A percentile compares a stretch with the other conserved stretches of the same genome.
phyloP scores from a whole-genome alignment of 169 alveolate genomes.

The Plasmodium vivax region DNA sequence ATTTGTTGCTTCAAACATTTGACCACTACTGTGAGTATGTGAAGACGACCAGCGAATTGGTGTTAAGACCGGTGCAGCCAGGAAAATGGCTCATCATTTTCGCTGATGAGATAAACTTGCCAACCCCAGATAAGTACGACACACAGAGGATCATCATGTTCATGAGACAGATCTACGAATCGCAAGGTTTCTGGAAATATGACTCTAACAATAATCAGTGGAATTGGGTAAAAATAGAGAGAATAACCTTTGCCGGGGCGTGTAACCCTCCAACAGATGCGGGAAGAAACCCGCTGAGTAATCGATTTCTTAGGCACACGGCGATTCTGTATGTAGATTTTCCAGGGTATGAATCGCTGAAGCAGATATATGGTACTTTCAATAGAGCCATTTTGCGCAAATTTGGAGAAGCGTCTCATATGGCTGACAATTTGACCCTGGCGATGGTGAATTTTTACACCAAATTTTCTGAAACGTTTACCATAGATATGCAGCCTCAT shows the following conservation, averaged over 20 bases:
- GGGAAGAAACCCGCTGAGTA: conserved; percentile 97
- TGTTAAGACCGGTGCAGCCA: conserved; percentile 94
- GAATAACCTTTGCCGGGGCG: conserved; percentile 98
- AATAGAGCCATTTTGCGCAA: conserved; percentile 95
- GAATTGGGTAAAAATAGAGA: conserved; percentile 94
- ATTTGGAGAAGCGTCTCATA: conserved; percentile 82
- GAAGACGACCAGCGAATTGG: conserved; percentile 91
- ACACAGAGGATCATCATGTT: conserved; percentile 96
- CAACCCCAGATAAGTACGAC: conserved; percentile 97
- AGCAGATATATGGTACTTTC: conserved; percentile 97
- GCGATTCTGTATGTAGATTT: conserved; percentile 97
- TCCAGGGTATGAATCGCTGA: conserved; percentile 97
- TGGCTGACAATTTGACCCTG: conserved; percentile 93
- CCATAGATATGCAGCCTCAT: conserved; percentile 97
- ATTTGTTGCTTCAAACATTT: conserved; percentile 92
- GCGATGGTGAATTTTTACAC: conserved; percentile 98
- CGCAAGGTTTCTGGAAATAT: conserved; percentile 97
- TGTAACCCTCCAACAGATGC: conserved; percentile 99
- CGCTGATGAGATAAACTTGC: conserved; percentile 98
- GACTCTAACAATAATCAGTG: conserved; percentile 85
- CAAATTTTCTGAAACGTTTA: conserved; percentile 91
- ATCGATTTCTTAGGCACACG: conserved; percentile 95
- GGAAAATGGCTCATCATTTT: conserved; percentile 97
- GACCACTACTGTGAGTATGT: conserved; percentile 97
- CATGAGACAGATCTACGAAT: conserved; percentile 95